Conservation (phyloP, 495 filamentous ascomycete species). For the Penicillium coffeae region DNA sequence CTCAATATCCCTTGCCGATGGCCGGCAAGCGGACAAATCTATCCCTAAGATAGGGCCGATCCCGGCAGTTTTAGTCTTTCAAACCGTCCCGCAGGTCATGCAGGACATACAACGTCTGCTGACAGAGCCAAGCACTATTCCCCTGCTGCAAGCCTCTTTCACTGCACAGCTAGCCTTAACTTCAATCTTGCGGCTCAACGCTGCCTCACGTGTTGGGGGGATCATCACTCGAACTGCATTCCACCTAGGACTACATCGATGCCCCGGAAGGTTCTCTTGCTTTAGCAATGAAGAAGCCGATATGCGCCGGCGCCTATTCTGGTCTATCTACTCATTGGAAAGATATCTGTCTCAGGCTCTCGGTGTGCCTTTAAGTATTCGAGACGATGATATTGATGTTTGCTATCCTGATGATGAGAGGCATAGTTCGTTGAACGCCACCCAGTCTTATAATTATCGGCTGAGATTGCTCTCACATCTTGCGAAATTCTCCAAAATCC, state of each 20-base stretch:
- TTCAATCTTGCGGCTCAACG: slow-evolving; percentile 44
- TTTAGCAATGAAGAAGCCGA: slow-evolving; percentile 33
- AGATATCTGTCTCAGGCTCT: slow-evolving; percentile 47
- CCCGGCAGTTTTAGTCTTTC: slow-evolving; percentile 34
- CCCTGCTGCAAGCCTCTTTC: slow-evolving; percentile 41
- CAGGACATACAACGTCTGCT: slow-evolving; percentile 33
- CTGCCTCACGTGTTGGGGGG: slow-evolving; percentile 46
- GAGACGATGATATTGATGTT: slow-evolving; percentile 51
- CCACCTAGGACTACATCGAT: slow-evolving; percentile 48
- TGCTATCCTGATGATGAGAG: slow-evolving; percentile 43
- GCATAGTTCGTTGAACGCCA: slow-evolving; percentile 10
- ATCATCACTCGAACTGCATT: slow-evolving; percentile 44
- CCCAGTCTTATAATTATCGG: slow-evolving; percentile 12
- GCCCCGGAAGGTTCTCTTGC: slow-evolving; percentile 39
- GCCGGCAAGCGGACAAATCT: slow-evolving; percentile 18
- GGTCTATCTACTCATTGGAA: slow-evolving; percentile 49
- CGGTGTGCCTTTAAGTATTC: slow-evolving; percentile 46
- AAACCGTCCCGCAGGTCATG: slow-evolving; percentile 34
- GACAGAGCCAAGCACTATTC: slow-evolving; percentile 33
- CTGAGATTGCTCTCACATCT: slow-evolving; percentile 34
- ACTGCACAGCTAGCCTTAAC: slow-evolving; percentile 43
- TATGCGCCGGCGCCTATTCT: slow-evolving; percentile 45
- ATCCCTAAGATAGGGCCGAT: slow-evolving; percentile 16
- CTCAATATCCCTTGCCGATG: slow-evolving; percentile 40
- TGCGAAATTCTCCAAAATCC: slow-evolving; percentile 40